Base-by-base conservation (phyloP, 75 land plant species). In the Cunninghamia lanceolata region DNA sequence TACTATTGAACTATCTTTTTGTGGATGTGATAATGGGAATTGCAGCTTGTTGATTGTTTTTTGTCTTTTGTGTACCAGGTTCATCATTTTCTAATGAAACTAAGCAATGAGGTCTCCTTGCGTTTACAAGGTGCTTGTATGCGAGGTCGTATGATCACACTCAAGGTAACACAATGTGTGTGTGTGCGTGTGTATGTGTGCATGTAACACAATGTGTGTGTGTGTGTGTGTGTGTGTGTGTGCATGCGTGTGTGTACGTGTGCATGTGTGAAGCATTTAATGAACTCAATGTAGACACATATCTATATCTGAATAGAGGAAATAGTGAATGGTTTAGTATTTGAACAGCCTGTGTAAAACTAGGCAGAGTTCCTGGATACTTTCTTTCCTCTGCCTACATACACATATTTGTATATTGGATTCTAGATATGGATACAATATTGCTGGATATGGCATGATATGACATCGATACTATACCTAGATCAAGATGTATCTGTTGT, bases 81-180 rank as follows among this genome's bases (percentile, higher is more conserved):
- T 85, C 90, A 92, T 59, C 85, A 87, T 68, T 98, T 98, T 86
- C 87, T 98, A 14, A 59, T 86, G 9, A 90, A 89, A 40, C 89
- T 98, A 30, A 91, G 94, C 90, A 94, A 93, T 50, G 99, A 98
- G 85, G 99, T 98, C 70, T 89, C 99, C 14, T 84, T 89, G 73
- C 94, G 99, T 28, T 93, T 98, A 82, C 93, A 93, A 53, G 94
- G 90, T 81, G 92, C 92, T 92, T 93, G 90, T 86, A 90, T 93
- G 73, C 86, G 86, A 86, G 99, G 99, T 9, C 95, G 96, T 5
- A 95, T 94, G 35, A 88, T 98, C 83, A 96, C 97, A 38, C 88
- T 98, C 10, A 98, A 98, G 97, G 99, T 96, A 59, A 30, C 16
- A 39, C 47, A 8, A 38, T 28, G 76, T 83, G 78, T 89, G 78